Base-by-base conservation (phyloP, 176 grass and related monocot genomes). In the Typha latifolia region DNA sequence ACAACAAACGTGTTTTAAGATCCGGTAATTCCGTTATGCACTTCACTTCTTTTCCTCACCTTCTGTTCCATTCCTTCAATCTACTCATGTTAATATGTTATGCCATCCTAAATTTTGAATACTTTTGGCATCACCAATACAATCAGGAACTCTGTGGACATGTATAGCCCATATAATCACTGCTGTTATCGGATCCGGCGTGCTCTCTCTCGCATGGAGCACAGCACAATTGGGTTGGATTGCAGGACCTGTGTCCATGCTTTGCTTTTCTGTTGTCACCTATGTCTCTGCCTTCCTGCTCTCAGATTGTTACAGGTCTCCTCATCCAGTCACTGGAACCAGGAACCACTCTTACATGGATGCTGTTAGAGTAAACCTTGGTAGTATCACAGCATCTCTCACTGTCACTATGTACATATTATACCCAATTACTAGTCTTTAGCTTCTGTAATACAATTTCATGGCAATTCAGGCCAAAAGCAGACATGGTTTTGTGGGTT, bases 151-250 rank as follows among this genome's bases (percentile, higher is more conserved):
- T 0, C 3, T 83, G 0, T 90, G 83, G 82, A 90, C 83, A 14
- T 90, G 87, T 62, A 73, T 86, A 7, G 82, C 87, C 9, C 87
- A 90, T 77, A 78, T 90, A 69, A 86, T 90, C 82, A 90, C 87
- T 1, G 82, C 69, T 4, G 69, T 90, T 3, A 86, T 90, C 69
- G 87, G 87, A 15, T 59, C 37, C 55, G 82, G 87, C 66, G 82
- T 90, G 72, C 77, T 90, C 0, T 84, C 87, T 49, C 80, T 90
- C 11, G 72, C 87, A 10, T 90, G 82, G 82, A 86, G 87, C 76
- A 78, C 79, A 19, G 77, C 82, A 48, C 87, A 90, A 73, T 78
- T 90, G 29, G 81, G 81, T 16, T 84, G 81, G 81, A 84, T 84
- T 51, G 75, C 69, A 47, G 81, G 74, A 12, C 16, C 87, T 1